Evolutionary conservation across 1,284 basidiomycete species (phyloP), one percentile per base, ranked within the genome.

Genomic region (Trichosporon sp.): DNA sequence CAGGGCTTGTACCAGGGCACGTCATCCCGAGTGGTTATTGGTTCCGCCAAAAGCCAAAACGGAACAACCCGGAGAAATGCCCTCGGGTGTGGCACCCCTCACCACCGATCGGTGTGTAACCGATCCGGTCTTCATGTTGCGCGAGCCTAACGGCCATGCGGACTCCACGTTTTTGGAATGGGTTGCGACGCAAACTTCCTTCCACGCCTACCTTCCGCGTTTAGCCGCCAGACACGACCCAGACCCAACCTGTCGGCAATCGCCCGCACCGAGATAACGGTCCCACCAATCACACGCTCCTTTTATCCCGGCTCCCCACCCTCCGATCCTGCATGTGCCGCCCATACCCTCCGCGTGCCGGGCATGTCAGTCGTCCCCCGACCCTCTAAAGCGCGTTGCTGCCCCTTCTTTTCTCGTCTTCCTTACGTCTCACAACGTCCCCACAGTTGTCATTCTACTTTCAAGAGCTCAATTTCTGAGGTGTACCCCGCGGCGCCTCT

Each of bases 1-100:
- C 6, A 5, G 2, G 6, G 8, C 51, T 6, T 7, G 26, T 16
- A 26, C 32, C 32, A 37, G 59, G 59, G 59, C 59, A 63, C 59
- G 59, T 63, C 59, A 63, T 63, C 59, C 59, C 14, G 59, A n/a
- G 10, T 63, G 59, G 59, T 63, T 63, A 63, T 63, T 63, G 59
- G 59, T 63, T n/a, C 59, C 59, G 59, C 59, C 32, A 32, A 35
- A 63, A 63, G 59, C 59, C 59, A 63, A 35, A 63, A 37, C 59
- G 59, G 59, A 63, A 63, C 59, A 63, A 63, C 59, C 59, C 59
- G 59, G 59, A 63, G 59, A 63, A 63, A 35, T 63, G 32, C 59
- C 59, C 16, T 16, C 59, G 59, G 32, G 59, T 63, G 59, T 63
- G 59, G 59, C 59, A 63, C 38, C 38, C 14, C n/a, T 8, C 31